Evolutionary conservation across 805 yeast species (phyloP).

Genomic region (Saturnispora mendoncae): DNA sequence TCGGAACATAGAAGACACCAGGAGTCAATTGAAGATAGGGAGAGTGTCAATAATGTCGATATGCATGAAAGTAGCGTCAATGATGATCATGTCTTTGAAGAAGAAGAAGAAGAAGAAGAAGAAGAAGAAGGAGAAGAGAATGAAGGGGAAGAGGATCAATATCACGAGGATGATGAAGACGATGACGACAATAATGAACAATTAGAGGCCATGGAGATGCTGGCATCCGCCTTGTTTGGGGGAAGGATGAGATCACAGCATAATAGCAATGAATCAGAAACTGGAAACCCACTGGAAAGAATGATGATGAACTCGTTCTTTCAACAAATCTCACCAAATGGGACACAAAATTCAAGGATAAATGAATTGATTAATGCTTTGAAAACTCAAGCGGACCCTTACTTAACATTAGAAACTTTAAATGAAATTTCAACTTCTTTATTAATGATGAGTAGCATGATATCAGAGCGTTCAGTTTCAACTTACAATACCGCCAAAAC

Average conservation of each 20-base stretch:
- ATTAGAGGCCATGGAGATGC: slow-evolving; percentile 10
- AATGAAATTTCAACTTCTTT: slow-evolving; percentile 56
- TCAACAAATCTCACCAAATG: slow-evolving; percentile 21
- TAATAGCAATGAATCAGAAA: background rate
- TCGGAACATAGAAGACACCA: slow-evolving; percentile 19
- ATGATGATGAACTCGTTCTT: slow-evolving; percentile 25
- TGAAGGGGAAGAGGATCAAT: slow-evolving; percentile 23
- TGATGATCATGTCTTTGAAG: slow-evolving; percentile 7
- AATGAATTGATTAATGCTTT: slow-evolving; percentile 30
- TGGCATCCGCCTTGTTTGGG: slow-evolving; percentile 11
- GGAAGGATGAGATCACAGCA: background rate
- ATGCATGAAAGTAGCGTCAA: slow-evolving; percentile 19
- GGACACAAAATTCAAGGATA: slow-evolving; percentile 14
- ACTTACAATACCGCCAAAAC: slow-evolving; percentile 44
- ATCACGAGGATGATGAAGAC: slow-evolving; percentile 20
- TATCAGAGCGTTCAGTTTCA: slow-evolving; percentile 59
- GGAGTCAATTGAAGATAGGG: slow-evolving; percentile 17
- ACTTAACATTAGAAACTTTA: slow-evolving; percentile 51
- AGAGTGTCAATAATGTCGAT: slow-evolving; percentile 6
- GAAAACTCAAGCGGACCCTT: slow-evolving; percentile 46
- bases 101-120: slow-evolving; percentile 14
- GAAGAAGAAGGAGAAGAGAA: slow-evolving; percentile 15
- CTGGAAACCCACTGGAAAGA: slow-evolving; percentile 13
- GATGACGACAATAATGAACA: slow-evolving; percentile 22
- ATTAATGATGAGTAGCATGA: slow-evolving; percentile 53